These are phyloP conservation scores for Alternaria angustiovoidea DNA, from an alignment of 2,329 filamentous ascomycete genomes.

Conservation along the genomic window DNA sequence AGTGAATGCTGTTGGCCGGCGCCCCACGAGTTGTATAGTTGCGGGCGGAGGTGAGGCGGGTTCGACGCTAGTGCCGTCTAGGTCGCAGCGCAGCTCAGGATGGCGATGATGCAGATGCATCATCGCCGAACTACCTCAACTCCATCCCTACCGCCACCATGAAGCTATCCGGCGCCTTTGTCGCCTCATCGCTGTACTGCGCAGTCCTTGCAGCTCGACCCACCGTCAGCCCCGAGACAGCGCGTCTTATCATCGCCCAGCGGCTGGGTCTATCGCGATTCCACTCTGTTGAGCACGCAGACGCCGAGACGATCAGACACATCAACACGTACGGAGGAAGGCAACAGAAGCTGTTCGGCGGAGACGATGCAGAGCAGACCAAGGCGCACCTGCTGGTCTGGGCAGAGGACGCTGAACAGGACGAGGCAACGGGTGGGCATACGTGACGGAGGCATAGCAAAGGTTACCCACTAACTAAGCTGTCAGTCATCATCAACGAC, in stretches of 20 bases:
- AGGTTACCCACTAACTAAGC: constrained; percentile 23
- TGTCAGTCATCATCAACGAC: constrained; percentile 37
- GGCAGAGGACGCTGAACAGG: constrained; percentile 51
- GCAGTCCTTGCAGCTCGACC: constrained; percentile 44
- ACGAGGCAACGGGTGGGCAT: constrained; percentile 42
- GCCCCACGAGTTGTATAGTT: not conserved
- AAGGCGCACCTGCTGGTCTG: constrained; percentile 49
- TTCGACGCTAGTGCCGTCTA: constrained; percentile 15
- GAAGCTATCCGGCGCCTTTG: constrained; percentile 54
- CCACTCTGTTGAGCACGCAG: constrained; percentile 53
- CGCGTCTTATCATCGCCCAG: constrained; percentile 61
- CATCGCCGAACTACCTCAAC: constrained; percentile 26
- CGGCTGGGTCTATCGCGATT: constrained; percentile 60
- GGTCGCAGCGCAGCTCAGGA: constrained; percentile 19
- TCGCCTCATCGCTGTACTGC: constrained; percentile 53
- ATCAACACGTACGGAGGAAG: constrained; percentile 58
- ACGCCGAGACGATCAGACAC: constrained; percentile 53
- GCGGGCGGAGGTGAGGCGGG: constrained; percentile 23
- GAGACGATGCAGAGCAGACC: constrained; percentile 29
- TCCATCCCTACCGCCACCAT: constrained; percentile 49
- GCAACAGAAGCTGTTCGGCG: constrained; percentile 53
- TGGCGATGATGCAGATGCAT: constrained; percentile 22
- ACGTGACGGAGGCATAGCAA: not conserved
- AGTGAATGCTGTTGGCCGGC: not conserved
- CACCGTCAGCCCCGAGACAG: constrained; percentile 52